Conservation (phyloP, 2,329 filamentous ascomycete genomes). For the Capronia americana region DNA sequence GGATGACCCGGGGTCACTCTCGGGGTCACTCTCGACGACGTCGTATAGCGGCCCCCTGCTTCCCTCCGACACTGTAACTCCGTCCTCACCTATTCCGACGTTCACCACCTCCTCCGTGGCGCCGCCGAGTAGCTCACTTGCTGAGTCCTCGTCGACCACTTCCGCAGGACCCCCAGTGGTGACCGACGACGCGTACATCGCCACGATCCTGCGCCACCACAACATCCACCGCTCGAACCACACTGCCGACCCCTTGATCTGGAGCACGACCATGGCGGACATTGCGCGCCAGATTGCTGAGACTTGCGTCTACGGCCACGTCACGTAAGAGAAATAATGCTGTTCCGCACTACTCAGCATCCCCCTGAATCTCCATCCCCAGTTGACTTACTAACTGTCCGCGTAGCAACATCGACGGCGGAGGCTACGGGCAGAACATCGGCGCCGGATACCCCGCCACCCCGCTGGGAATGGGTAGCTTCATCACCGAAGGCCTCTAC, state of each 20-base stretch:
- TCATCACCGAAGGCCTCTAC: slow-evolving; percentile 86
- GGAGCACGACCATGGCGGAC: slow-evolving; percentile 67
- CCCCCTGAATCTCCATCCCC: not conserved
- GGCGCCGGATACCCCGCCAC: slow-evolving; percentile 65
- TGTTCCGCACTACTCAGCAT: slow-evolving; percentile 60
- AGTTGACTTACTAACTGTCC: slow-evolving; percentile 8
- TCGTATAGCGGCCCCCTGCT: slow-evolving; percentile 2
- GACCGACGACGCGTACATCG: slow-evolving; percentile 34
- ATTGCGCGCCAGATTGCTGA: slow-evolving; percentile 70
- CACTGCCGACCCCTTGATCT: slow-evolving; percentile 68
- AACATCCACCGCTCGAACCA: slow-evolving; percentile 87
- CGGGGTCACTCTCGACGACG: not conserved
- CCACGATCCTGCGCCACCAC: slow-evolving; percentile 69
- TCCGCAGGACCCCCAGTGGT: slow-evolving; percentile 21
- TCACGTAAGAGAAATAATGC: slow-evolving; percentile 67
- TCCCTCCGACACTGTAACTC: slow-evolving; percentile 5
- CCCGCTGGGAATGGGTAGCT: slow-evolving; percentile 58
- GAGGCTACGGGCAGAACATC: slow-evolving; percentile 88
- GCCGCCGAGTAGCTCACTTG: slow-evolving; percentile 1
- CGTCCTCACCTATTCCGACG: slow-evolving; percentile 4
- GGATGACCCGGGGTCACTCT: no score
- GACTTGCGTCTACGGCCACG: slow-evolving; percentile 74
- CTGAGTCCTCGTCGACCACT: slow-evolving; percentile 8
- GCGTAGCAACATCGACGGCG: slow-evolving; percentile 57
- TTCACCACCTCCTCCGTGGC: not conserved